phyloP scores from a whole-genome alignment of 768 basidiomycete genomes.

The Paxillus involutus region DNA sequence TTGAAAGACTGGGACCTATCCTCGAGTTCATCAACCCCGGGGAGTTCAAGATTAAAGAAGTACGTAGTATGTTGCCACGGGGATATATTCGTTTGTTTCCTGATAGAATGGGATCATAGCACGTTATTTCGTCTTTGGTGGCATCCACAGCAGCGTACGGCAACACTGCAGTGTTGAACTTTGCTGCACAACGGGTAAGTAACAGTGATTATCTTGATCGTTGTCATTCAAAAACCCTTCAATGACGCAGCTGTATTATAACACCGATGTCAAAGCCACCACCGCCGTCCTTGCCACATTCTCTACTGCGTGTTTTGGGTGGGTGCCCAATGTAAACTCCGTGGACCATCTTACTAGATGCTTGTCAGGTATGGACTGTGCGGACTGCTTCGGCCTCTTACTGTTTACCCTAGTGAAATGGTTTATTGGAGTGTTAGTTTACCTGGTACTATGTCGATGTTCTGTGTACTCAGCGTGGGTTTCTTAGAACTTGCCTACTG shows the following conservation, averaged over 20 bases:
- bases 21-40: slow-evolving; percentile 57
- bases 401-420: slow-evolving; percentile 63
- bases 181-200: slow-evolving; percentile 57
- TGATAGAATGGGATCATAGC: slow-evolving; percentile 33
- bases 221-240: background rate
- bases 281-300: slow-evolving; percentile 63
- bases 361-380: slow-evolving; percentile 53
- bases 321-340: slow-evolving; percentile 7
- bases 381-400: slow-evolving; percentile 56
- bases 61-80: slow-evolving; percentile 18
- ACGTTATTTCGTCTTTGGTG: slow-evolving; percentile 55
- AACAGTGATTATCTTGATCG: background rate
- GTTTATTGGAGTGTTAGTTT: slow-evolving; percentile 55
- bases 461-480: background rate
- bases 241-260: slow-evolving; percentile 52
- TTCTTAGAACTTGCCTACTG: slow-evolving; percentile 50
- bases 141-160: slow-evolving; percentile 56
- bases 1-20: slow-evolving; percentile 38
- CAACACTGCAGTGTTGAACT: slow-evolving; percentile 56
- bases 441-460: background rate
- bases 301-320: slow-evolving; percentile 66
- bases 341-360: background rate
- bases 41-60: slow-evolving; percentile 59
- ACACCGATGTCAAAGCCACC: slow-evolving; percentile 51
- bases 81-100: background rate